Base-by-base conservation (phyloP, 768 basidiomycete genomes). In the Strobilomyces dryophilus region DNA sequence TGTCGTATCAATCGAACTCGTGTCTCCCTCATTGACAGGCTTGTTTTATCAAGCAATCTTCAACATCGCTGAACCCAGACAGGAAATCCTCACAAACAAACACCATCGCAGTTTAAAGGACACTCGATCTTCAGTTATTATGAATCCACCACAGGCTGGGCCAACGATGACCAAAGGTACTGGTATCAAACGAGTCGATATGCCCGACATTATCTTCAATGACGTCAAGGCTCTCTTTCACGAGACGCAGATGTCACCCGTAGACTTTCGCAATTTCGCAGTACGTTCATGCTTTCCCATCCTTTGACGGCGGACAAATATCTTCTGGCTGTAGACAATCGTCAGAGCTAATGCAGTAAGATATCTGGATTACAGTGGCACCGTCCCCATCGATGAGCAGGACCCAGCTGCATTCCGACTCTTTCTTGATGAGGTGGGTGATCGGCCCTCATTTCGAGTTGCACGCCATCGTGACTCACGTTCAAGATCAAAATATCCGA, bases 361-460 rank as follows among this genome's bases (percentile, higher is more conserved):
- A 2, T 1, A 51, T 35, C 26, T 65, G 35, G 52, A 61, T 36
- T 0, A 0, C 24, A 39, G 48, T 24, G 37, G 46, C 11, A 1
- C 9, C 18, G 37, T 51, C 8, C 1, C n/a, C 6, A 15, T 56
- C 6, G 64, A 63, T 32, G 43, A 53, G 1, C 64, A 66, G n/a
- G 31, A 52, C 4, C 47, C 54, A 0, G 11, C 3, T 21, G 53
- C 59, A 0, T 37, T 59, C 1, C 37, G 20, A 48, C 11, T 8
- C 2, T 65, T 65, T 26, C 48, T 61, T 27, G n/a, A 63, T 4
- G 0, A 36, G 27, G 64, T 65, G 47, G 29, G 56, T 49, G 8
- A 15, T 51, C 31, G 27, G 18, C 10, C 26, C 8, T 27, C n/a
- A 24, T 32, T 36, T 26, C 4, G 11, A 45, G 36, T 31, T 29